Conservation (phyloP, 345 rosid genomes). For the Eucalyptus sp. region DNA sequence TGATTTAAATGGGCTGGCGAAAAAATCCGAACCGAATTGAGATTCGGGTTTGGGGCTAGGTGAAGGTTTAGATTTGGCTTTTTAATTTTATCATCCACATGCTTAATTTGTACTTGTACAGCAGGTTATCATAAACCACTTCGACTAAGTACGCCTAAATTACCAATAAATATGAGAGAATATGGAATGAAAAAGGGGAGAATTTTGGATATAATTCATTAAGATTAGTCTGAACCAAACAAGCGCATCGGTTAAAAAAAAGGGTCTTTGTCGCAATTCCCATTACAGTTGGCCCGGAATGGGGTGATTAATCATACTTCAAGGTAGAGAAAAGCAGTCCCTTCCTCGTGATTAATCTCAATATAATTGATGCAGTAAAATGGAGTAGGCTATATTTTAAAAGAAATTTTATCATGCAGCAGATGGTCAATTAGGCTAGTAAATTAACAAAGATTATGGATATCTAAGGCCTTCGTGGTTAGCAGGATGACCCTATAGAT, state of each 20-base stretch:
- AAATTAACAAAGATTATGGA: no score
- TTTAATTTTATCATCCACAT: neutral
- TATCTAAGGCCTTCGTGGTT: no score
- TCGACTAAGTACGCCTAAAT: neutral
- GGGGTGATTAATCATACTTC: neutral
- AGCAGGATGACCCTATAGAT: no score
- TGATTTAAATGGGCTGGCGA: neutral
- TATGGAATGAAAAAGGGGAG: neutral
- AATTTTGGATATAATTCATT: rapidly evolving
- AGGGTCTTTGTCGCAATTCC: neutral
- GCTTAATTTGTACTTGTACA: neutral
- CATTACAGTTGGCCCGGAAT: neutral
- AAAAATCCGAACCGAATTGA: neutral
- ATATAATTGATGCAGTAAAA: no score
- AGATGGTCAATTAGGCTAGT: no score
- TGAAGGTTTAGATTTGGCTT: neutral
- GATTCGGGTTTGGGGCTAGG: neutral
- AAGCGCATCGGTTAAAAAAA: rapidly evolving
- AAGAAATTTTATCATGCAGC: no score
- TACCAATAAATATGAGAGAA: neutral
- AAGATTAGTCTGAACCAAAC: neutral
- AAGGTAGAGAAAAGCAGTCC: neutral
- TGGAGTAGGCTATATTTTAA: no score
- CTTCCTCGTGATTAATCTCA: no score
- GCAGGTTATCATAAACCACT: neutral